phyloP scores from a whole-genome alignment of 768 basidiomycete genomes.

The Kwoniella dejecticola region DNA sequence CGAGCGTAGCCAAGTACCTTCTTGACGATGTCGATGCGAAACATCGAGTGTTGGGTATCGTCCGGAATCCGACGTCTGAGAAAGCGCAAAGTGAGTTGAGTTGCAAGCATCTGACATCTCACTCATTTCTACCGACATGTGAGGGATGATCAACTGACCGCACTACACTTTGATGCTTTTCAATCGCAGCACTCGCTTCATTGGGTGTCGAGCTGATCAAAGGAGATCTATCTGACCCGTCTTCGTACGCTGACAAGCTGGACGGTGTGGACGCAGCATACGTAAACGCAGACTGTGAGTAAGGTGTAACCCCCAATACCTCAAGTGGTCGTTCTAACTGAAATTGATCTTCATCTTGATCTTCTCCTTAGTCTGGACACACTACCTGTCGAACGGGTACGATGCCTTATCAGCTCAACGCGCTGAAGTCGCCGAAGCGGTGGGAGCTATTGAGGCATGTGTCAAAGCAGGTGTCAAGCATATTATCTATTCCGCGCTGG shows the following conservation, averaged over 20 bases:
- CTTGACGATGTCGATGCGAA: neutral
- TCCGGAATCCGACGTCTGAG: neutral
- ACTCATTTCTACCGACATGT: neutral
- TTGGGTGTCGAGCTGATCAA: slow-evolving; percentile 2
- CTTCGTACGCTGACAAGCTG: neutral
- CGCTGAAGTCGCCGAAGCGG: neutral
- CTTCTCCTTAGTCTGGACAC: neutral
- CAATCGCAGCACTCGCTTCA: neutral
- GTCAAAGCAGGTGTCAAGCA: slow-evolving; percentile 4
- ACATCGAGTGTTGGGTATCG: slow-evolving; percentile 3
- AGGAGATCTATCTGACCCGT: slow-evolving; percentile 10
- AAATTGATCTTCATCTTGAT: neutral
- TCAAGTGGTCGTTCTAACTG: too few species aligned
- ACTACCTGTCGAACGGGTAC: slow-evolving; percentile 1
- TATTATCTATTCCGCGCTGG: slow-evolving; percentile 7
- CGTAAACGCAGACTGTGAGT: slow-evolving; percentile 9
- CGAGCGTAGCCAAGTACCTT: slow-evolving; percentile 1
- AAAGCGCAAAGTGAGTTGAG: slow-evolving; percentile 1
- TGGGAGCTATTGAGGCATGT: slow-evolving; percentile 5
- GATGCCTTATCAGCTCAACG: neutral
- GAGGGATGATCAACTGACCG: too few species aligned
- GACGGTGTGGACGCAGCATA: slow-evolving; percentile 1
- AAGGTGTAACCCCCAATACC: neutral
- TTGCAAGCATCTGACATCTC: too few species aligned
- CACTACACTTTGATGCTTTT: too few species aligned